Percentiles rank a stretch among this genome's conserved stretches.
Conservation (phyloP, 2,329 filamentous ascomycete species). For the Paecilomyces formosus region DNA sequence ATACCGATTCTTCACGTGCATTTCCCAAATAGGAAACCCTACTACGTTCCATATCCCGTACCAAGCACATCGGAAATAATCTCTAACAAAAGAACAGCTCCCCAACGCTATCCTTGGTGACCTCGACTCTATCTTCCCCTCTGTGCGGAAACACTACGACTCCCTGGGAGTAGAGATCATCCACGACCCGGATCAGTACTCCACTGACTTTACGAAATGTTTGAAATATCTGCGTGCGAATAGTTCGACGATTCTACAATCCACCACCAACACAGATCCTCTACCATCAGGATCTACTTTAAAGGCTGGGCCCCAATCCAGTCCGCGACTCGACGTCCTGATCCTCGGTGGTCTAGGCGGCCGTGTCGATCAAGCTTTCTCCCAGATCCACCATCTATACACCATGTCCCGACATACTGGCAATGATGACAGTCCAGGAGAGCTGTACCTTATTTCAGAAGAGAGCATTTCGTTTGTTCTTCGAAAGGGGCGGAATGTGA, state of each 20-base stretch:
- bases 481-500: slow-evolving; percentile 58
- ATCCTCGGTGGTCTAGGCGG: slow-evolving; percentile 80
- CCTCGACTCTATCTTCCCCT: slow-evolving; percentile 68
- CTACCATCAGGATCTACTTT: slow-evolving; percentile 1
- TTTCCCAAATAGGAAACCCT: slow-evolving; percentile 19
- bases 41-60: not conserved
- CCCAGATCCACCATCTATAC: slow-evolving; percentile 78
- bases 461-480: slow-evolving; percentile 77
- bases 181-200: slow-evolving; percentile 70
- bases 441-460: slow-evolving; percentile 72
- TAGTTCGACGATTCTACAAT: slow-evolving; percentile 16
- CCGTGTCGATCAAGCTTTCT: slow-evolving; percentile 85
- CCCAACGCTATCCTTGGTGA: slow-evolving; percentile 78
- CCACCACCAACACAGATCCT: not conserved
- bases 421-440: slow-evolving; percentile 31
- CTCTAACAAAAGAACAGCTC: slow-evolving; percentile 28
- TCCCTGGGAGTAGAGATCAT: slow-evolving; percentile 55
- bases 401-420: slow-evolving; percentile 24
- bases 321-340: slow-evolving; percentile 54
- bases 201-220: slow-evolving; percentile 87
- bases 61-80: not conserved
- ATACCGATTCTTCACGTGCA: slow-evolving; percentile 9
- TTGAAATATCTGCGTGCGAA: slow-evolving; percentile 50
- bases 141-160: slow-evolving; percentile 60
- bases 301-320: slow-evolving; percentile 4